phyloP scores from a whole-genome alignment of 108 stramenopile species.

The Ochromonas danica region DNA sequence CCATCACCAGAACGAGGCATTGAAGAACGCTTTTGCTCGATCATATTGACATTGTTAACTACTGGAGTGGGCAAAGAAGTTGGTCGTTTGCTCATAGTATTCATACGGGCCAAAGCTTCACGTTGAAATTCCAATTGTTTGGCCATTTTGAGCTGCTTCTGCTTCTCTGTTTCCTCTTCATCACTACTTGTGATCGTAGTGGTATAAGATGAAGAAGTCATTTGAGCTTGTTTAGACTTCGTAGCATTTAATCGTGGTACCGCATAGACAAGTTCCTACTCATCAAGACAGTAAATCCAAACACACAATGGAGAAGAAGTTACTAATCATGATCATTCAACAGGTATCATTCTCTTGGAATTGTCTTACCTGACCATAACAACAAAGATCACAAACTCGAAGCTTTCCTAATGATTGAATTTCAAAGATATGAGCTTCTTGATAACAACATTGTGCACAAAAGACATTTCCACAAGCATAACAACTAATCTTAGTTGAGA shows the following conservation, averaged over 20 bases:
- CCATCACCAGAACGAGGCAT: too few relatives aligned
- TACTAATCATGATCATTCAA: background rate
- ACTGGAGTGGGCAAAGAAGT: background rate
- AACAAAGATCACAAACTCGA: background rate
- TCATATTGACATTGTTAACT: background rate
- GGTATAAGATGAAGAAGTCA: background rate
- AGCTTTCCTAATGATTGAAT: background rate
- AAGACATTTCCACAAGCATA: constrained; percentile 13
- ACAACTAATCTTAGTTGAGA: background rate
- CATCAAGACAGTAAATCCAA: background rate
- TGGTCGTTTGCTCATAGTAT: background rate
- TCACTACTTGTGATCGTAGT: background rate
- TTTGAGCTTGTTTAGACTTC: constrained; percentile 3
- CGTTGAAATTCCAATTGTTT: background rate
- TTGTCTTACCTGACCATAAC: background rate
- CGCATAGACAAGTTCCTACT: background rate
- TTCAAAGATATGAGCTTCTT: background rate
- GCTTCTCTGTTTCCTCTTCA: background rate
- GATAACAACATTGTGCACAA: background rate
- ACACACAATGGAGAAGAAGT: background rate
- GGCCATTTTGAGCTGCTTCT: background rate
- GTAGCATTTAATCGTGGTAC: background rate
- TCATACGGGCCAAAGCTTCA: background rate
- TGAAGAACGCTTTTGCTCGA: too few relatives aligned
- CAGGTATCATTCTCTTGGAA: background rate